These are phyloP conservation scores for Albugo laibachii DNA, from an alignment of 352 stramenopile genomes.

Conservation along the genomic window DNA sequence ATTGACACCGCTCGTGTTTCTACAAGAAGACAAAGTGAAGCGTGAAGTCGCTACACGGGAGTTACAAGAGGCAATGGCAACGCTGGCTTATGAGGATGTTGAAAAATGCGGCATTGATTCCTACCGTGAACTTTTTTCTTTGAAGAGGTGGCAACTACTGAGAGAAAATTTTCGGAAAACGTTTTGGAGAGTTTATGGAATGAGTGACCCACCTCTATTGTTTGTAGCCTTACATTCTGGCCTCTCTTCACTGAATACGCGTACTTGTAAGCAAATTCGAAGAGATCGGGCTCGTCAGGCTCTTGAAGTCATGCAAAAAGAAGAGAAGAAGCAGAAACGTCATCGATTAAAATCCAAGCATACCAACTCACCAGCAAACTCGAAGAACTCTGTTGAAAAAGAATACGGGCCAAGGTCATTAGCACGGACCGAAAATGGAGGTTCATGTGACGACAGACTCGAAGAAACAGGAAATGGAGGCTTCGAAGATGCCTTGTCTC, in stretches of 20 bases:
- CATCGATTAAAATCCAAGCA: constrained; percentile 1
- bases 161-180: constrained; percentile 35
- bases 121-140: constrained; percentile 44
- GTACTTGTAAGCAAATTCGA: constrained; percentile 34
- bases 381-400: not conserved
- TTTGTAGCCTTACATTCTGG: constrained; percentile 43
- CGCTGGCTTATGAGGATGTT: constrained; percentile 39
- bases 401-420: too few species aligned
- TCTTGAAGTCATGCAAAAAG: constrained; percentile 8
- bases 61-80: constrained; percentile 54
- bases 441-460: too few species aligned
- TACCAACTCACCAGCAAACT: not conserved
- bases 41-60: constrained; percentile 33
- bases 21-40: constrained; percentile 26
- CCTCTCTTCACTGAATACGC: constrained; percentile 52
- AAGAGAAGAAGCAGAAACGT: constrained; percentile 16
- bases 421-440: too few species aligned
- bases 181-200: constrained; percentile 45
- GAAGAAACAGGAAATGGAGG: too few species aligned
- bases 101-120: constrained; percentile 35
- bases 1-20: constrained; percentile 42
- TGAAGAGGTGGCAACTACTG: constrained; percentile 29
- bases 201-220: constrained; percentile 41
- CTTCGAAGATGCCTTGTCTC: too few species aligned
- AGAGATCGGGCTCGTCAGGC: too few species aligned